Evolutionary conservation across 2,329 filamentous ascomycete species (phyloP).

Genomic region (Penicillium sp.): DNA sequence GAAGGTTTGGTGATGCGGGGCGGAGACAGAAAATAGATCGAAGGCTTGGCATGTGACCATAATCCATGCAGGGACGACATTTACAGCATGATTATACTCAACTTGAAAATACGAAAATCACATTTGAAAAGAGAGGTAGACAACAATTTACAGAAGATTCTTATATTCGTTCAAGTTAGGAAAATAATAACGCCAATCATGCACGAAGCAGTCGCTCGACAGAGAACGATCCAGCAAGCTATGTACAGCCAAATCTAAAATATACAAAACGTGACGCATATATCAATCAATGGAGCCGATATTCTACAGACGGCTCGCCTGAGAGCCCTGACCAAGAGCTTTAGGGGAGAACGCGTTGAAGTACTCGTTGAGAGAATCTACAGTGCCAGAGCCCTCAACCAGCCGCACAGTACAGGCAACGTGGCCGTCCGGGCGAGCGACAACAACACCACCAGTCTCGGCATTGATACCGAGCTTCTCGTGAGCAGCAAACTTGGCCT

Average conservation of each 20-base stretch:
- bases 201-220: constrained; percentile 24
- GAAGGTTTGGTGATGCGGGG: constrained; percentile 24
- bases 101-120: neutral
- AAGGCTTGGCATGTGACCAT: constrained; percentile 26
- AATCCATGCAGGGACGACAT: neutral
- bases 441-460: constrained; percentile 74
- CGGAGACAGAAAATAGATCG: constrained; percentile 27
- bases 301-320: constrained; percentile 37
- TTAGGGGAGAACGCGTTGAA: constrained; percentile 74
- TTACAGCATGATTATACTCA: neutral
- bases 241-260: constrained; percentile 22
- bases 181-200: constrained; percentile 28
- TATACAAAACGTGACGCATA: constrained; percentile 18
- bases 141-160: neutral
- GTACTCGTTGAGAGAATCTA: constrained; percentile 80
- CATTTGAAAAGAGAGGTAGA: neutral
- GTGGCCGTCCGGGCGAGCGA: constrained; percentile 85
- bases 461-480: constrained; percentile 81
- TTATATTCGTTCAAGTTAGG: constrained; percentile 21
- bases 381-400: constrained; percentile 74
- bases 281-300: neutral
- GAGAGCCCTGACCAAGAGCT: constrained; percentile 37
- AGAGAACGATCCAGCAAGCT: constrained; percentile 17
- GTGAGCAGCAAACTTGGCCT: constrained; percentile 74
- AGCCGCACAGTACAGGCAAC: constrained; percentile 74